Conservation (phyloP, 1,284 basidiomycete genomes). For the Erythrobasidium hasegawianum region DNA sequence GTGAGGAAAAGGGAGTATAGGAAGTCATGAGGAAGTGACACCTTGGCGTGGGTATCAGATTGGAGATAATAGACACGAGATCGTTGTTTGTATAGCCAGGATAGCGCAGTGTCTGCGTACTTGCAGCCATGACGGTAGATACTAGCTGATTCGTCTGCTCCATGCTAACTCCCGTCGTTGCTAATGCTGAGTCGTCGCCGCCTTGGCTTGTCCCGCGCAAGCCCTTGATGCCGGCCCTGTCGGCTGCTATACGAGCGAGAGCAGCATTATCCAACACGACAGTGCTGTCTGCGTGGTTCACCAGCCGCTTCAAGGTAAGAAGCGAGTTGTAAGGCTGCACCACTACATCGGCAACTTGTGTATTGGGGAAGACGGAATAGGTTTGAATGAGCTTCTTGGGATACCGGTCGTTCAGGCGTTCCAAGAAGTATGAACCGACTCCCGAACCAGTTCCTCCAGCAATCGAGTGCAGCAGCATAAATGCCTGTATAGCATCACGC, state of each 20-base stretch:
- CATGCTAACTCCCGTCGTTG: slow-evolving; percentile 9
- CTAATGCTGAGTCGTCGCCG: background rate
- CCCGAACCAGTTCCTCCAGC: slow-evolving; percentile 98
- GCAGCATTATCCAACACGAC: slow-evolving; percentile 97
- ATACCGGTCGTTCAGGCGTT: slow-evolving; percentile 93
- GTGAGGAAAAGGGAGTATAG: slow-evolving; percentile 93
- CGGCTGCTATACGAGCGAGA: slow-evolving; percentile 82
- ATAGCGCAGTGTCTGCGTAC: slow-evolving; percentile 93
- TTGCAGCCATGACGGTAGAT: slow-evolving; percentile 92
- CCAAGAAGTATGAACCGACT: slow-evolving; percentile 92
- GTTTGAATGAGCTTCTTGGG: slow-evolving; percentile 99
- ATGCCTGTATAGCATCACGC: slow-evolving; percentile 63
- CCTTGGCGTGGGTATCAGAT: slow-evolving; percentile 94
- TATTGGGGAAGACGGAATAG: slow-evolving; percentile 97
- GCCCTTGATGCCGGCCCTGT: slow-evolving; percentile 55
- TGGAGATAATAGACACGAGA: slow-evolving; percentile 93
- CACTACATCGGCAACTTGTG: slow-evolving; percentile 83
- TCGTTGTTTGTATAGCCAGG: slow-evolving; percentile 99
- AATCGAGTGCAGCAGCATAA: slow-evolving; percentile 98
- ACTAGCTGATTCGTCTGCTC: slow-evolving; percentile 51
- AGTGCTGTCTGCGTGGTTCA: slow-evolving; percentile 94
- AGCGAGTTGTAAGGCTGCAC: slow-evolving; percentile 97
- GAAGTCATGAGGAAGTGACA: slow-evolving; percentile 99
- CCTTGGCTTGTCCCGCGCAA: slow-evolving; percentile 13
- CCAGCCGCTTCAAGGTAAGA: slow-evolving; percentile 88